Percentiles rank a stretch among this genome's conserved stretches.
phyloP scores from a whole-genome alignment of 2,329 filamentous ascomycete genomes.

The Fusarium piperis region DNA sequence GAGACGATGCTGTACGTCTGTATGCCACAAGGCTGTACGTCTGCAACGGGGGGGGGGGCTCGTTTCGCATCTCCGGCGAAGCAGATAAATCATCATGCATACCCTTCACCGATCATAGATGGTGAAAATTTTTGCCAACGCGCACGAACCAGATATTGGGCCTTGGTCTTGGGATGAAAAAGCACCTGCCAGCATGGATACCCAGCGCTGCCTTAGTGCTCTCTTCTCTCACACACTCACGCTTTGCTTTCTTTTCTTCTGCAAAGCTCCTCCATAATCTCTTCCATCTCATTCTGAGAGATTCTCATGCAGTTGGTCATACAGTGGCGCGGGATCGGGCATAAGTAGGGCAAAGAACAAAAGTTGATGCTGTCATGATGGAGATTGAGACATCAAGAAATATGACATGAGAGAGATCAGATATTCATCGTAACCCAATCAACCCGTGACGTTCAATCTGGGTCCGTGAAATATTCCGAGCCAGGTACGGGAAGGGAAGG shows the following conservation, averaged over 20 bases:
- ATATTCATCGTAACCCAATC: no score
- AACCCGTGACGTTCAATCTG: neutral
- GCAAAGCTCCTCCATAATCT: neutral
- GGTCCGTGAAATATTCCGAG: neutral
- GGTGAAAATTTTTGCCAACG: conserved; percentile 9
- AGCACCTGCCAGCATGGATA: neutral
- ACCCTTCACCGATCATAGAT: neutral
- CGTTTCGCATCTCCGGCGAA: neutral
- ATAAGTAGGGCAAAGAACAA: neutral
- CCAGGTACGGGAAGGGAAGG: neutral
- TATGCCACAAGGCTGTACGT: conserved; percentile 3
- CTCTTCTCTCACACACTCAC: neutral
- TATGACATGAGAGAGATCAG: conserved; percentile 5
- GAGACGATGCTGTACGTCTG: conserved; percentile 9
- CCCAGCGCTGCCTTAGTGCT: neutral
- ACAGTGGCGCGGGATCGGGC: neutral
- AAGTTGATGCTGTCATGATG: neutral
- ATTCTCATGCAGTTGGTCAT: neutral
- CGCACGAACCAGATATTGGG: conserved; percentile 3
- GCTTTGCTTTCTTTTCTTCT: conserved; percentile 14
- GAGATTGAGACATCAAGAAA: neutral
- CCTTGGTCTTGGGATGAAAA: neutral
- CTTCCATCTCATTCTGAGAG: neutral
- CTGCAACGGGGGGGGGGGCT: neutral
- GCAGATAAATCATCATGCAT: conserved; percentile 8